Base-by-base conservation (phyloP, 192 early-diverging fungal genomes). In the Entomortierella parvispora region DNA sequence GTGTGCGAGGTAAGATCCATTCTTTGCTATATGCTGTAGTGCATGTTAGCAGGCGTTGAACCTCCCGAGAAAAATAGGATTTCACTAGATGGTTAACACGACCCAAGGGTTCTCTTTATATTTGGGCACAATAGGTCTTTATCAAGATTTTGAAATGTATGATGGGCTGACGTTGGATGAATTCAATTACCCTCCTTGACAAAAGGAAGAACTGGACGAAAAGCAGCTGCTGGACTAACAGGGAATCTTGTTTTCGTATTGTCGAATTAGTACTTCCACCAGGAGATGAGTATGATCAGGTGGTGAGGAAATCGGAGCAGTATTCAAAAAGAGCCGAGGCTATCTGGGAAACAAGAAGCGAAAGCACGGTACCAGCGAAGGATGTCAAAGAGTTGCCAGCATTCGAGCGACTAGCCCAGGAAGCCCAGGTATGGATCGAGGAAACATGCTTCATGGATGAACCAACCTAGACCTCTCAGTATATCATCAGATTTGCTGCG, bases 271-370 rank as follows among this genome's bases (percentile, higher is more conserved):
- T 75, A 28, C 14, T 77, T 18, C 42, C 59, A 23, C 65, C 47
- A 58, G 74, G 65, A 44, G 48, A 62, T 15, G 74, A 77, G 12
- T 40, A 56, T 15, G 61, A 63, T 20, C 65, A 52, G 46, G 74
- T 77, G 8, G 22, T 11, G 25, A 52, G 65, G 25, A 77, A 77
- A 44, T 64, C 40, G 2, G 33, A 55, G 23, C 61, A 50, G 37
- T 77, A 68, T 33, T 63, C 74, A 17, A 61, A 34, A 12, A 44
- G 74, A 33, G 65, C 74, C 1, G 74, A 77, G 26, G 43, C 40
- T 0, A 77, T 77, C n/a, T 77, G 66, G 65, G 74, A 77, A 43
- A 68, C 74, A 28, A 57, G 74, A 14, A 77, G 65, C 22, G 48
- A 44, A 10, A 77, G 74, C 42, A 77, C 66, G 1, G 46, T 26